Evolutionary conservation across 2,329 filamentous ascomycete species (phyloP).

Genomic region (Pyrenochaeta sp.): DNA sequence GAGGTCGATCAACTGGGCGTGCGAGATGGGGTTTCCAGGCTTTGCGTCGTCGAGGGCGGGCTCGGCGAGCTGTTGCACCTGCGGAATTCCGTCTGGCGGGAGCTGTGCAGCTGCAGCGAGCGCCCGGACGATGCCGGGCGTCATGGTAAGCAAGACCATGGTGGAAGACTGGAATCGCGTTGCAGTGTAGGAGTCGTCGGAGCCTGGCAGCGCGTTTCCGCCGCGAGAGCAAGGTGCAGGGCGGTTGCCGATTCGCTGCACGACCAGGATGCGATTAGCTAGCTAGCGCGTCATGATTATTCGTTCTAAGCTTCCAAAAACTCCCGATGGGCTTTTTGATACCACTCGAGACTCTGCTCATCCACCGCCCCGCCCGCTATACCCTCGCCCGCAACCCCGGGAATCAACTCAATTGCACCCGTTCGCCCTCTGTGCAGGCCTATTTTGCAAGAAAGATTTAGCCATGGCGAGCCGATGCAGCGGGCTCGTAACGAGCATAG

Average conservation of each 20-base stretch:
- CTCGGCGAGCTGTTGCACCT: constrained; percentile 48
- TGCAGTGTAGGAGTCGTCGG: constrained; percentile 9
- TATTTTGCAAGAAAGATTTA: constrained; percentile 3
- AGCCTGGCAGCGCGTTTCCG: constrained; percentile 4
- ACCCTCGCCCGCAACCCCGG: constrained; percentile 10
- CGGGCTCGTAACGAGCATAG: constrained; percentile 46
- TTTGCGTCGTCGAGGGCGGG: constrained; percentile 60
- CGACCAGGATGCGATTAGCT: constrained; percentile 5
- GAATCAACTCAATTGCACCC: constrained; percentile 35
- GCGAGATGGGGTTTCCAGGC: constrained; percentile 73
- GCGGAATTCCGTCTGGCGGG: constrained; percentile 24
- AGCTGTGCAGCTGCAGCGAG: constrained; percentile 51
- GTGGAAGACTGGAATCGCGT: no score
- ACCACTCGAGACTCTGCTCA: constrained; percentile 13
- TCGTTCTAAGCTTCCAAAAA: constrained; percentile 25
- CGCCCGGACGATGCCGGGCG: constrained; percentile 69
- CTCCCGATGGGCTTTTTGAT: constrained; percentile 25
- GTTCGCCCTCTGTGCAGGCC: constrained; percentile 1
- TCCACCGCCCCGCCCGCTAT: constrained; percentile 10
- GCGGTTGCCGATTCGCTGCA: constrained; percentile 3
- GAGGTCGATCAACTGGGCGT: constrained; percentile 71
- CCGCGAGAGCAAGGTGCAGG: constrained; percentile 6
- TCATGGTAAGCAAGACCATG: constrained; percentile 85
- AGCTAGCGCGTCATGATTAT: constrained; percentile 39
- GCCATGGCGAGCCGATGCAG: constrained; percentile 45